phyloP scores from a whole-genome alignment of 805 yeast genomes.

The Wickerhamiella bombiphila region DNA sequence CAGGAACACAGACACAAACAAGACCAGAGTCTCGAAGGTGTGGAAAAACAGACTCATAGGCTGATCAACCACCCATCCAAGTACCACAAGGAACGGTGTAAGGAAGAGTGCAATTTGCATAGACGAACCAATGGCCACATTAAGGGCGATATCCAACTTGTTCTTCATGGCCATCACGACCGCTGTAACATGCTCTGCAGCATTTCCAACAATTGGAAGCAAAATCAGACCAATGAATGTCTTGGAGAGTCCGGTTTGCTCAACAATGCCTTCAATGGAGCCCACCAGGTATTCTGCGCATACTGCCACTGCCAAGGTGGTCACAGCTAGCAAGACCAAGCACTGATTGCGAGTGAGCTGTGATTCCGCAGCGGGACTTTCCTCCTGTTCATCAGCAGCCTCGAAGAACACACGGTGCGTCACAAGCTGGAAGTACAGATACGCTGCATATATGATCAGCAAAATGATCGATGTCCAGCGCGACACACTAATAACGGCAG shows the following conservation, averaged over 20 bases:
- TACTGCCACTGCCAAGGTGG: constrained; percentile 70
- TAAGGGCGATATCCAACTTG: constrained; percentile 94
- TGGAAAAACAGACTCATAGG: constrained; percentile 90
- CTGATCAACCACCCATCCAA: constrained; percentile 84
- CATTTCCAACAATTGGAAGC: constrained; percentile 94
- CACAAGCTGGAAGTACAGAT: constrained; percentile 72
- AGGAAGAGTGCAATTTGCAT: constrained; percentile 90
- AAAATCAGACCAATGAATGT: constrained; percentile 89
- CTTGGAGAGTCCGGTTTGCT: constrained; percentile 71
- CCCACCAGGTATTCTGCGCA: constrained; percentile 93
- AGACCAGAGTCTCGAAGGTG: constrained; percentile 82
- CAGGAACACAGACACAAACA: constrained; percentile 79
- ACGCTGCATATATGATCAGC: constrained; percentile 61
- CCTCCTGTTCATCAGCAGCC: constrained; percentile 26
- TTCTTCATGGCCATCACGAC: constrained; percentile 82
- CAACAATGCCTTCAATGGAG: constrained; percentile 81
- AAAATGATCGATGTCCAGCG: constrained; percentile 76
- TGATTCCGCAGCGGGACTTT: constrained; percentile 18
- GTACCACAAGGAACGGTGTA: constrained; percentile 84
- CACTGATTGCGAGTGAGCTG: constrained; percentile 43
- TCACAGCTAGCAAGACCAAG: constrained; percentile 36
- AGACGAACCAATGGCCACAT: constrained; percentile 93
- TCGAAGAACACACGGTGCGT: constrained; percentile 75
- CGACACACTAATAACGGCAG: constrained; percentile 53
- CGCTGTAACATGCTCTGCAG: constrained; percentile 97